Evolutionary conservation across 2,329 filamentous ascomycete species (phyloP).

Genomic region (Thelonectria rubi): DNA sequence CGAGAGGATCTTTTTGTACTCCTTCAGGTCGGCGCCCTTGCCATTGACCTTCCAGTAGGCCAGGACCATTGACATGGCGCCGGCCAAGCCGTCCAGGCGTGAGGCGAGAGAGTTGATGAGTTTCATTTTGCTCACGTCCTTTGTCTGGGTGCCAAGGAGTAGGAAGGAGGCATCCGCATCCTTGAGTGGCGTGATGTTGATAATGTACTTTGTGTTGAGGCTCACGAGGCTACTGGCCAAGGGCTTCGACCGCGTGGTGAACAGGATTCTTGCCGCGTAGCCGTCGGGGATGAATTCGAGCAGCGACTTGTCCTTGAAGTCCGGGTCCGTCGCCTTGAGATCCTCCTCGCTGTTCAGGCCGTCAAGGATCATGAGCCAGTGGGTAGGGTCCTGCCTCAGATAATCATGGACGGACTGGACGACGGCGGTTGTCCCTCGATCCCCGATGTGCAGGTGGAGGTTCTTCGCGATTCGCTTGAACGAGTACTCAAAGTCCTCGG

Average conservation of each 20-base stretch:
- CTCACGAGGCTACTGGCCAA: neutral
- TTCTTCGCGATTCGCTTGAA: slow-evolving; percentile 14
- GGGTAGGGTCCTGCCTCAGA: slow-evolving; percentile 8
- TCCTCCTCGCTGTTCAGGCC: slow-evolving; percentile 9
- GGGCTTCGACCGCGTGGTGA: slow-evolving; percentile 9
- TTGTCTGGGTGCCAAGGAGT: slow-evolving; percentile 6
- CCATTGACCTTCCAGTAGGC: slow-evolving; percentile 3
- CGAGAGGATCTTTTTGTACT: neutral
- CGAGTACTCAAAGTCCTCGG: slow-evolving; percentile 18
- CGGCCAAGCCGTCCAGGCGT: neutral
- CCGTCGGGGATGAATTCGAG: slow-evolving; percentile 15
- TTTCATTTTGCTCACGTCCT: slow-evolving; percentile 1
- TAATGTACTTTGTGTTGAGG: neutral
- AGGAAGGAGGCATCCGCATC: slow-evolving; percentile 14
- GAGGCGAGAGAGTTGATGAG: neutral
- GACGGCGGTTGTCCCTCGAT: neutral
- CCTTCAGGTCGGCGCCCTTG: neutral
- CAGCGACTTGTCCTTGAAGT: slow-evolving; percentile 6
- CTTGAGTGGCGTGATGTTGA: neutral
- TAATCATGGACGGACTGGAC: slow-evolving; percentile 3
- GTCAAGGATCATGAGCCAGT: slow-evolving; percentile 23
- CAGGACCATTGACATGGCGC: slow-evolving; percentile 7
- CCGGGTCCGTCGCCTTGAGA: slow-evolving; percentile 1
- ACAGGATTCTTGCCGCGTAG: slow-evolving; percentile 6
- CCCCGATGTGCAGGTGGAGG: slow-evolving; percentile 4